Evolutionary conservation across 352 stramenopile species (phyloP), one percentile per base, ranked within the genome.

Genomic region (Phytophthora cryptogea): DNA sequence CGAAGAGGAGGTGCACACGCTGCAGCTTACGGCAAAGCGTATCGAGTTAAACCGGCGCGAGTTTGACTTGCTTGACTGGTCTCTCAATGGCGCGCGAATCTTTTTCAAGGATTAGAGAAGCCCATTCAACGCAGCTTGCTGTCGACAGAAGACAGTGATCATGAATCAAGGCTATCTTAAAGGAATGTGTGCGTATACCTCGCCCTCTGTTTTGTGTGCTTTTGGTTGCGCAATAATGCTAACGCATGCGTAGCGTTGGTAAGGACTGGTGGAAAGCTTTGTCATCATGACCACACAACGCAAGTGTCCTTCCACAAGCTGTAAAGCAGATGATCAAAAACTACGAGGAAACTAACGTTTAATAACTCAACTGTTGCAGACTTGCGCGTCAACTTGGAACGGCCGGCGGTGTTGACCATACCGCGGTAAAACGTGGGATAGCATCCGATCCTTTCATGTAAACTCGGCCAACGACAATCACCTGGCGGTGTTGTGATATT

Each of bases 61-160:
- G 63, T 95, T 94, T 51, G 86, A 97, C 54, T 61, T 96, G 59
- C 82, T 97, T 8, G 90, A 94, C 55, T 97, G 89, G 85, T 95
- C 88, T 54, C 82, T 97, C 57, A 95, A 93, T 51, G 89, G 89
- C 44, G 88, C 89, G 16, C 81, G 85, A 13, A 96, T 97, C 66
- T 97, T 97, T 63, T 97, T 97, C 75, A 95, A 95, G 52, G 87
- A 95, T 47, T 94, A 70, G 30, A 43, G 23, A 8, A 10, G 8
- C 7, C 16, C 5, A 14, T 39, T 14, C 33, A 23, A 23, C 20
- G 20, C 20, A 23, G 20, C 17, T 20, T 43, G n/a, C 33, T 63
- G 54, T 55, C 41, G 46, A 51, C 23, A 28, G 60, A 55, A 68
- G 47, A 68, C 60, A 63, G 40, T 27, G 14, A 10, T 23, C 20